These are phyloP conservation scores for Xylaria palmicola DNA, from an alignment of 495 filamentous ascomycete species.

Conservation along the genomic window DNA sequence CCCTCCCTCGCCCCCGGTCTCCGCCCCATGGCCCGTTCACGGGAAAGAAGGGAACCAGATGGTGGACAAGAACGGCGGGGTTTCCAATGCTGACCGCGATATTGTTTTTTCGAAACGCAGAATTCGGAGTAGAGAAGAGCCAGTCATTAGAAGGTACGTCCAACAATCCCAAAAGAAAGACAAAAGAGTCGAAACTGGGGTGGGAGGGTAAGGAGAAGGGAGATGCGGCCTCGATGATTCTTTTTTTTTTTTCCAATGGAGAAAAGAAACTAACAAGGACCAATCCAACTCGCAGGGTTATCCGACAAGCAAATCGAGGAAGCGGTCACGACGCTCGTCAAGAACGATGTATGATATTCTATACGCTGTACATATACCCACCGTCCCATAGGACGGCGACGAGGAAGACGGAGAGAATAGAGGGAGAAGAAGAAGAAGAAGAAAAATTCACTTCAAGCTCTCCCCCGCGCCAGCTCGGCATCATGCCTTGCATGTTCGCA, in stretches of 20 bases:
- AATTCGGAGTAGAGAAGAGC: conserved; percentile 85
- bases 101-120: conserved; percentile 40
- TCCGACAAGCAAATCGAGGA: conserved; percentile 92
- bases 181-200: no score
- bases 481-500: no score
- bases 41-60: not conserved
- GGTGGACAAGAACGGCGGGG: conserved; percentile 2
- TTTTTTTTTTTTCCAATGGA: no score
- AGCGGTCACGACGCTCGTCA: conserved; percentile 77
- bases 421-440: no score
- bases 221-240: no score
- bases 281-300: conserved; percentile 56
- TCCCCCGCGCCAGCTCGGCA: no score
- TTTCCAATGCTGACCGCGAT: conserved; percentile 4
- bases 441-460: no score
- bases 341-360: conserved; percentile 43
- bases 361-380: conserved; percentile 7
- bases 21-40: not conserved
- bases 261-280: not conserved
- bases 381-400: conserved; percentile 2
- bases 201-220: no score
- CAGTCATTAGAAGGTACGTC: conserved; percentile 72
- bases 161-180: no score
- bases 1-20: not conserved
- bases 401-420: no score